A percentile compares a stretch with the other conserved stretches of the same genome.
phyloP scores from a whole-genome alignment of 192 early-diverging fungal genomes.

The Coemansia sp. region DNA sequence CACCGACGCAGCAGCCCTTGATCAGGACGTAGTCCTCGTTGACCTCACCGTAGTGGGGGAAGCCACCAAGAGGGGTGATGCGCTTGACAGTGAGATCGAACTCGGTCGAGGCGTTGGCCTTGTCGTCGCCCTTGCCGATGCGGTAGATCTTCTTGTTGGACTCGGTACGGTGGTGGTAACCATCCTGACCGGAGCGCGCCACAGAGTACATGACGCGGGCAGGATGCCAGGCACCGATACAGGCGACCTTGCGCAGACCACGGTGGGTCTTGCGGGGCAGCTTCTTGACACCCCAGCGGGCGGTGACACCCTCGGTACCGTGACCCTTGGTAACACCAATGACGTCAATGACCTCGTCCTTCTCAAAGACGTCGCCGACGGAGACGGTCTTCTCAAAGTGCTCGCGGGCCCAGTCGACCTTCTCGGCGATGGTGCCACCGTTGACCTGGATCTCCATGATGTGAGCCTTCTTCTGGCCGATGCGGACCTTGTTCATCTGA shows the following conservation, averaged over 20 bases:
- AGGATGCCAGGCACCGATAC: conserved; percentile 99
- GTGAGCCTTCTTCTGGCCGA: conserved; percentile 99
- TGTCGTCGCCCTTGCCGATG: conserved; percentile 84
- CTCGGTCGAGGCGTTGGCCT: conserved; percentile 85
- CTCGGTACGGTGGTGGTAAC: conserved; percentile 99
- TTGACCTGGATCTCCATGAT: conserved; percentile 99
- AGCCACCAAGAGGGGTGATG: conserved; percentile 98
- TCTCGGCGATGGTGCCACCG: conserved; percentile 92
- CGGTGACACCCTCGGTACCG: conserved; percentile 98
- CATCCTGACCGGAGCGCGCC: conserved; percentile 99
- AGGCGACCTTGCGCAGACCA: conserved; percentile 99
- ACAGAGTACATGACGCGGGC: conserved; percentile 98
- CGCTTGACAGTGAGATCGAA: conserved; percentile 93
- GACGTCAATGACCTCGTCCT: conserved; percentile 98
- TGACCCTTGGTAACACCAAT: conserved; percentile 99
- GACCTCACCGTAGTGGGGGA: conserved; percentile 99
- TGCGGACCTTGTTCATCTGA: conserved; percentile 90
- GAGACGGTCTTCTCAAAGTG: conserved; percentile 97
- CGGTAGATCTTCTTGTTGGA: conserved; percentile 99
- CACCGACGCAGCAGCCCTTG: conserved; percentile 96
- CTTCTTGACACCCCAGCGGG: conserved; percentile 99
- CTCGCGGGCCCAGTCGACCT: conserved; percentile 96
- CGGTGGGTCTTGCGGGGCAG: conserved; percentile 99
- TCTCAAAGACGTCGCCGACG: conserved; percentile 88
- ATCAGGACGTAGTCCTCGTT: conserved; percentile 98